These are phyloP conservation scores for Venturiaceae sp. DNA, from an alignment of 2,329 filamentous ascomycete species.

Conservation along the genomic window DNA sequence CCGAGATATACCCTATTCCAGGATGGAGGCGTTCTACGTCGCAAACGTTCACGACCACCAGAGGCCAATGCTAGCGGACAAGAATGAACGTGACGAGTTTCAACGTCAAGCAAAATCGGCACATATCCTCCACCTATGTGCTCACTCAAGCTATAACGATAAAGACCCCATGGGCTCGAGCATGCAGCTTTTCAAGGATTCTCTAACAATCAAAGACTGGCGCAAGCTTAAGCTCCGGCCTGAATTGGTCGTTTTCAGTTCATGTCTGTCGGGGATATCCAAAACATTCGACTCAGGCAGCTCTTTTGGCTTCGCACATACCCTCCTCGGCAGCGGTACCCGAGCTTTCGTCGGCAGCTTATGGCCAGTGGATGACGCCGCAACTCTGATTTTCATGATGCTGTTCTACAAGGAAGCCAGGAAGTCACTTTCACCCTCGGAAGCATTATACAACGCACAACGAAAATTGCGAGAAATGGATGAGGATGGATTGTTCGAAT, in stretches of 20 bases:
- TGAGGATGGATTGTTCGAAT: too few relatives aligned
- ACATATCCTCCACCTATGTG: slow-evolving; percentile 9
- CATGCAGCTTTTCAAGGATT: slow-evolving; percentile 8
- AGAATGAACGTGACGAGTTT: slow-evolving; percentile 5
- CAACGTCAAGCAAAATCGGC: background rate
- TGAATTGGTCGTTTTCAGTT: slow-evolving; percentile 9
- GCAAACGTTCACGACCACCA: background rate
- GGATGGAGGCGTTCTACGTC: slow-evolving; percentile 9
- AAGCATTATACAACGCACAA: slow-evolving; percentile 7
- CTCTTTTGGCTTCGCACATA: slow-evolving; percentile 8
- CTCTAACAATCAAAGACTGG: slow-evolving; percentile 8
- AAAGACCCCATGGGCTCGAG: slow-evolving; percentile 1
- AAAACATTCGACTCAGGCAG: slow-evolving; percentile 7
- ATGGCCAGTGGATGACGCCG: slow-evolving; percentile 9
- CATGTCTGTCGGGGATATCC: slow-evolving; percentile 9
- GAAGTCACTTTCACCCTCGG: slow-evolving; percentile 3
- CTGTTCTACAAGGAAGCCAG: slow-evolving; percentile 9
- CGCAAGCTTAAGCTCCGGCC: slow-evolving; percentile 4
- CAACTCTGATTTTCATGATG: slow-evolving; percentile 9
- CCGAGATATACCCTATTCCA: slow-evolving; percentile 8
- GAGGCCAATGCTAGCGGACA: slow-evolving; percentile 7
- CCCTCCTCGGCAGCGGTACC: slow-evolving; percentile 8
- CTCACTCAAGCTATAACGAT: slow-evolving; percentile 8
- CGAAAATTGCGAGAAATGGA: too few relatives aligned
- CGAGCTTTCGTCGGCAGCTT: slow-evolving; percentile 9